Evolutionary conservation across 2,329 filamentous ascomycete species (phyloP), one percentile per base, ranked within the genome.

Genomic region (Fonsecaea multimorphosa): DNA sequence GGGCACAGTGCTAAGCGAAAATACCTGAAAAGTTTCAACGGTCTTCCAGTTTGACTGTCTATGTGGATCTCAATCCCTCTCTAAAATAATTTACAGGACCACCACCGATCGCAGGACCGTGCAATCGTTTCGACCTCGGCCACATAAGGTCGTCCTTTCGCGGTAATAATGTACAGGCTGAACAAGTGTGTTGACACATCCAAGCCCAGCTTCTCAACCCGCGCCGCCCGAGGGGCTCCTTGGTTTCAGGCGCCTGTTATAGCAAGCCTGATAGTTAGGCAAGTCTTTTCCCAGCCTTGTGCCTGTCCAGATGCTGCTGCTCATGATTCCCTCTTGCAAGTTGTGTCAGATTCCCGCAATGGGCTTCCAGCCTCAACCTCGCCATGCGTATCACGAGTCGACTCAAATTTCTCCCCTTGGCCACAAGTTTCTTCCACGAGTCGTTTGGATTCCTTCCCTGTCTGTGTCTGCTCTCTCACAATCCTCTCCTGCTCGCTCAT

Each of bases 401-500:
- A 49, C 27, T 24, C 44, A 5, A 5, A 24, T 7, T 49, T 22
- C 22, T 49, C 27, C 44, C 44, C 44, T 5, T 49, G 19, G 44
- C 27, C 44, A 24, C 22, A 14, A 16, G 7, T 49, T 49, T 11
- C 44, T 1, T 3, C 11, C 6, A 14, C 22, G 8, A 31, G 29
- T 31, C 29, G 29, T 24, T 24, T 24, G 22, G 44, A 3, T 14
- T 24, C 22, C 5, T 24, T 49, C 44, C 22, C 9, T 22, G 8
- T 49, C 44, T 24, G 9, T 1, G 16, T 27, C 14, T 24, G 44
- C 44, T 49, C 44, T 49, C 11, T 24, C 8, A 27, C n/a, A 4
- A 46, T 7, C 56, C 31, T 58, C 40, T 49, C 40, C 27, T 44
- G 40, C n/a, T 58, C 56, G 16, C 19, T 58, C 56, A 34, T 34